Evolutionary conservation across 2,329 filamentous ascomycete species (phyloP).

Genomic region (Epichloe baconii): DNA sequence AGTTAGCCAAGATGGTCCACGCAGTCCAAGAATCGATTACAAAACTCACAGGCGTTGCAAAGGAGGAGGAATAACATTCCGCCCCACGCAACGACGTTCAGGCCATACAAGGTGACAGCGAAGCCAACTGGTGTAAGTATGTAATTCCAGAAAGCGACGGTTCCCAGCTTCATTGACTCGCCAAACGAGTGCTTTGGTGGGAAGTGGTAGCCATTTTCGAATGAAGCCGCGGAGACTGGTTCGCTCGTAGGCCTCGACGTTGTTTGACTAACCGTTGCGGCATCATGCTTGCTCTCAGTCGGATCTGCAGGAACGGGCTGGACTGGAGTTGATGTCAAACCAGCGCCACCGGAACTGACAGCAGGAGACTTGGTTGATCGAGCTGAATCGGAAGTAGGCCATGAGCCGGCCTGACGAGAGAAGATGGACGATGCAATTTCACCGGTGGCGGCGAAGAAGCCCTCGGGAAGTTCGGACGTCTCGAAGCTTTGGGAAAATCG

Average conservation of each 20-base stretch:
- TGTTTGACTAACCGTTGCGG: conserved; percentile 9
- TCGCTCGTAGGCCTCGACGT: conserved; percentile 11
- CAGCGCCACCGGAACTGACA: neutral
- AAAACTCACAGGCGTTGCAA: conserved; percentile 43
- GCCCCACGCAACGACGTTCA: conserved; percentile 80
- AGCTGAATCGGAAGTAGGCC: conserved; percentile 9
- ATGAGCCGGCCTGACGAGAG: conserved; percentile 12
- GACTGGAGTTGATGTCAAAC: neutral
- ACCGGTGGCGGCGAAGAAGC: conserved; percentile 35
- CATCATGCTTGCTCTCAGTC: conserved; percentile 4
- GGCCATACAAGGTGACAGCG: conserved; percentile 61
- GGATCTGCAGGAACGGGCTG: conserved; percentile 2
- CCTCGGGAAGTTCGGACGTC: conserved; percentile 32
- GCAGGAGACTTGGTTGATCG: conserved; percentile 8
- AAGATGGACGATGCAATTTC: conserved; percentile 29
- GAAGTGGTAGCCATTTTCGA: conserved; percentile 54
- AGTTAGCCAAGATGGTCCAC: neutral
- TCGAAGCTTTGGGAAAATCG: conserved; percentile 26
- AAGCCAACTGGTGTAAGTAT: conserved; percentile 64
- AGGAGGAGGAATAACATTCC: conserved; percentile 82
- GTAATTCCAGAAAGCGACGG: conserved; percentile 57
- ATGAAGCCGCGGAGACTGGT: conserved; percentile 25
- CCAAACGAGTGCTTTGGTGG: conserved; percentile 47
- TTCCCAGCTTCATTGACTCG: conserved; percentile 43
- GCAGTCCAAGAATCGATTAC: neutral